Percentiles rank a stretch among this genome's conserved stretches.
Evolutionary conservation across 148 eudicot genomes (phyloP).

Genomic region (Linanthus parryae): DNA sequence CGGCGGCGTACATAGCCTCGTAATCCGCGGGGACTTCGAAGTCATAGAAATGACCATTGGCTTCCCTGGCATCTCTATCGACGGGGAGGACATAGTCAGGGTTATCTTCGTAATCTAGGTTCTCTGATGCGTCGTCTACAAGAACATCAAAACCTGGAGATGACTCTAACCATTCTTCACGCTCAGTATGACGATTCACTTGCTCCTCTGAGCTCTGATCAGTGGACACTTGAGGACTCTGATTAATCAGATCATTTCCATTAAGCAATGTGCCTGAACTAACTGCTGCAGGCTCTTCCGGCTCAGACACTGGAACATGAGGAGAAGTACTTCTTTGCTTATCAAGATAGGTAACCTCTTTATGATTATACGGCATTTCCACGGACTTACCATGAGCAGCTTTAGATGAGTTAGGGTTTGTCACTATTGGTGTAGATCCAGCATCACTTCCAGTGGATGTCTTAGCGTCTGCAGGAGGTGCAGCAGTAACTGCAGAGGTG

Average conservation of each 20-base stretch:
- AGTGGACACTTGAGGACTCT: conserved; percentile 29
- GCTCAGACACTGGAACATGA: conserved; percentile 17
- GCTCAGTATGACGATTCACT: conserved; percentile 25
- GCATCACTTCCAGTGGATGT: conserved; percentile 23
- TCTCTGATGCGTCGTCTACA: conserved; percentile 44
- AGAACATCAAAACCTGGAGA: conserved; percentile 71
- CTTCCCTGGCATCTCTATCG: conserved; percentile 33
- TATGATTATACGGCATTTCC: conserved; percentile 14
- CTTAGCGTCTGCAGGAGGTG: conserved; percentile 24
- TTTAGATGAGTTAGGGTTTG: conserved; percentile 14
- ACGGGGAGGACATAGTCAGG: conserved; percentile 20
- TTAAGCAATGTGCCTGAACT: conserved; percentile 20
- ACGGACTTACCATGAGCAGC: conserved; percentile 9
- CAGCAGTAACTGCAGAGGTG: conserved; percentile 20
- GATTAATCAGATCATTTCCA: conserved; percentile 19
- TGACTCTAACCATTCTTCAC: conserved; percentile 58
- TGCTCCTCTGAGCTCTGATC: conserved; percentile 49
- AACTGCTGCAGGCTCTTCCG: conserved; percentile 24
- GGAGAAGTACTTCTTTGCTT: conserved; percentile 18
- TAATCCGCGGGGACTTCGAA: conserved; percentile 22
- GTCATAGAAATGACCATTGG: conserved; percentile 24
- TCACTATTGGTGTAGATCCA: conserved; percentile 15
- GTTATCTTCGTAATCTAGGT: conserved; percentile 34
- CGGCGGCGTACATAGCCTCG: conserved; percentile 17
- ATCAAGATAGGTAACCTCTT: conserved; percentile 10